Percentiles rank a stretch among this genome's conserved stretches.
These are phyloP conservation scores for Xerocomus brunneocitrinus DNA, from an alignment of 768 basidiomycete species.

Conservation along the genomic window DNA sequence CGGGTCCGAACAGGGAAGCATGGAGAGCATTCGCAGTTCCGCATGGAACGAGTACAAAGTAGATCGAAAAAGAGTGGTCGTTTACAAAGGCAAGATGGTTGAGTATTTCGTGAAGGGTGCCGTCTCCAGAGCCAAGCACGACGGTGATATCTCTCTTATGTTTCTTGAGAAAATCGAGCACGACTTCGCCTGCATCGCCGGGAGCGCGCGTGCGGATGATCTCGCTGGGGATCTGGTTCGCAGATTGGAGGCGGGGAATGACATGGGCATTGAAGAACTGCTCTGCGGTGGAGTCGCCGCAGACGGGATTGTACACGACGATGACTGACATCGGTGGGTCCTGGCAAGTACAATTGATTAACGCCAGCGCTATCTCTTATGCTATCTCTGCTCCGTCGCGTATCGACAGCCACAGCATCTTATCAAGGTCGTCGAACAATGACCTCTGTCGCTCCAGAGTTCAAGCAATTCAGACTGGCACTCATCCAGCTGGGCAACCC, in stretches of 20 bases:
- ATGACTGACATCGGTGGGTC: conserved; percentile 45
- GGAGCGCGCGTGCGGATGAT: conserved; percentile 47
- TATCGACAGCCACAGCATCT: background rate
- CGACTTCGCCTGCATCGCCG: conserved; percentile 51
- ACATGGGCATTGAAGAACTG: conserved; percentile 57
- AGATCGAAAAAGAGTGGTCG: conserved; percentile 25
- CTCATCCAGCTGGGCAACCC: conserved; percentile 85
- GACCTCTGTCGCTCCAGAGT: conserved; percentile 32
- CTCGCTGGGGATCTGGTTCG: conserved; percentile 30
- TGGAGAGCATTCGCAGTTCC: conserved; percentile 96
- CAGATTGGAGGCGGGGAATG: conserved; percentile 50
- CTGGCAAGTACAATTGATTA: background rate
- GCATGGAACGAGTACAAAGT: conserved; percentile 58
- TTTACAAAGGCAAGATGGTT: conserved; percentile 42
- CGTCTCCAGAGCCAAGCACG: conserved; percentile 81
- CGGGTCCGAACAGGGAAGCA: conserved; percentile 65
- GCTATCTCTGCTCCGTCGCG: conserved; percentile 14
- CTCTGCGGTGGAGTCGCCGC: conserved; percentile 55
- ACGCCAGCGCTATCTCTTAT: background rate
- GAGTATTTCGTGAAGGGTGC: conserved; percentile 87
- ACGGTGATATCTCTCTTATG: conserved; percentile 37
- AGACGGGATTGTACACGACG: conserved; percentile 73
- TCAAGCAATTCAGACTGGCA: conserved; percentile 80
- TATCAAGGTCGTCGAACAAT: conserved; percentile 16
- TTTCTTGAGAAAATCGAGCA: conserved; percentile 38